These are phyloP conservation scores for Begonia fuchsioides DNA, from an alignment of 306 rosid genomes.

Conservation along the genomic window DNA sequence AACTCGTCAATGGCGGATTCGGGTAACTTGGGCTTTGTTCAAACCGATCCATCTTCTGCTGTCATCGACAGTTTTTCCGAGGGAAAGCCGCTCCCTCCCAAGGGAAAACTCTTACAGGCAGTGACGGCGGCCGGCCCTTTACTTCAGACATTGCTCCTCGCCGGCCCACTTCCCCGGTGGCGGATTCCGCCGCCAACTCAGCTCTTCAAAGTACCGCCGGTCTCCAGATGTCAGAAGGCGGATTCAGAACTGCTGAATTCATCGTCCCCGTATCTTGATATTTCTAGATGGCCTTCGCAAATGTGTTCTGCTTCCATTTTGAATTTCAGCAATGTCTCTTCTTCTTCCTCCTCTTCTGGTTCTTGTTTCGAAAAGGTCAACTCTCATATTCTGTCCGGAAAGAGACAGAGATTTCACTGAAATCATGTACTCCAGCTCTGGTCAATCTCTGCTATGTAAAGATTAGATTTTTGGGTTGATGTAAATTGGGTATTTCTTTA, in stretches of 20 bases:
- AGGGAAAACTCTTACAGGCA: conserved; percentile 50
- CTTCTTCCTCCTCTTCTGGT: conserved; percentile 17
- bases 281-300: conserved; percentile 17
- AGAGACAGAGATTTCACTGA: conserved; percentile 38
- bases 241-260: conserved; percentile 10
- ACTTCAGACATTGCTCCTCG: conserved; percentile 39
- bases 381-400: conserved; percentile 19
- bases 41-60: conserved; percentile 22
- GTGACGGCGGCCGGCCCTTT: conserved; percentile 56
- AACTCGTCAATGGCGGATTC: conserved; percentile 42
- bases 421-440: not conserved
- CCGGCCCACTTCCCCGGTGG: conserved; percentile 72
- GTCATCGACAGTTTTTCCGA: conserved; percentile 24
- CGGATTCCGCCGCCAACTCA: conserved; percentile 54
- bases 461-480: conserved; percentile 11
- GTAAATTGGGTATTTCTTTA: no score
- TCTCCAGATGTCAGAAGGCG: conserved; percentile 7
- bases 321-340: conserved; percentile 21
- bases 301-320: conserved; percentile 47
- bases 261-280: conserved; percentile 7
- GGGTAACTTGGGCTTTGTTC: conserved; percentile 16
- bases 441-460: conserved; percentile 4
- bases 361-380: conserved; percentile 17
- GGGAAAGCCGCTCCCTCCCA: conserved; percentile 38
- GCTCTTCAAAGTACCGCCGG: conserved; percentile 36